Evolutionary conservation across 768 basidiomycete genomes (phyloP), one percentile per base, ranked within the genome.

Genomic region (Ramaria rubella): DNA sequence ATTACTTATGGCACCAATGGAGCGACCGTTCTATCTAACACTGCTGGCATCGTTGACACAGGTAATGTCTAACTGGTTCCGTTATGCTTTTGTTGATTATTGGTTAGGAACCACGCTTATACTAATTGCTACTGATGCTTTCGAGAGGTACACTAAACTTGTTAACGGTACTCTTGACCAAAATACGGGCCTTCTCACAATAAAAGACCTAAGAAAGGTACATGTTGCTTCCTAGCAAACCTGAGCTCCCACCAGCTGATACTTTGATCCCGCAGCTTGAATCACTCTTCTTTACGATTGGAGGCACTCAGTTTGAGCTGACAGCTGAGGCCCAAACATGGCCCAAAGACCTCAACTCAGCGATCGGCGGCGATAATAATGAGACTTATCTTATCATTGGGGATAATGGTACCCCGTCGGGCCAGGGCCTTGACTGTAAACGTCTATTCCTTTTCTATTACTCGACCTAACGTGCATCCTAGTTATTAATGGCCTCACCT

Each of bases 311-410:
- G 8, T 83, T 75, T 61, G 79, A 80, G 65, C 61, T 87, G 55
- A 81, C 79, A 2, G 65, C 80, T 15, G 82, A 85, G 62, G 84
- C 81, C 3, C 85, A 88, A 73, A 80, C 83, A 59, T 87, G 84
- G 82, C 85, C 84, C 0, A 79, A 81, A 46, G 63, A 72, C 3
- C 71, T 81, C 59, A 86, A 87, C 70, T 67, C 70, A 15, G 68
- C 69, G 31, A 75, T 88, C 14, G 83, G 83, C 55, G 86, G 86
- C 45, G 65, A 69, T 26, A 60, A 69, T 4, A 62, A 65, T 62
- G 67, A 68, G 54, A 84, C 85, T 60, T 85, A 84, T 61, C 72
- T 83, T 19, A 29, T 60, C 30, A 44, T 51, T 21, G 31, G n/a
- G 6, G 58, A 60, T 36, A 27, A 49, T 14, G 48, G 48, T 23